Evolutionary conservation across 257 asterid genomes (phyloP), one percentile per base, ranked within the genome.

Genomic region (Solanum ossicruentum): DNA sequence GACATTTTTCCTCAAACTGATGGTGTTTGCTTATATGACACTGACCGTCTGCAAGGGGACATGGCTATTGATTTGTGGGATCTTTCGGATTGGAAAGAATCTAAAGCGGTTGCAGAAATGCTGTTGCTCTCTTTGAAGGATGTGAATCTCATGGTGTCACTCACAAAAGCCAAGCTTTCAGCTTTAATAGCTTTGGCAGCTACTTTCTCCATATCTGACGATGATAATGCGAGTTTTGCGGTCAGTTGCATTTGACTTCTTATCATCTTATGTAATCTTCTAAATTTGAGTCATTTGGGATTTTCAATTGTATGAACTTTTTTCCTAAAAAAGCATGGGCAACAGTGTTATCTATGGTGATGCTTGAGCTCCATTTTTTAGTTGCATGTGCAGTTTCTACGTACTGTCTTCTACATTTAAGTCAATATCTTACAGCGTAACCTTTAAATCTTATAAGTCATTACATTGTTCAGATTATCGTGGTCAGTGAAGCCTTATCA

Each of bases 31-130:
- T 85, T 90, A 72, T 94, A 92, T 89, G 97, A 97, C 87, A 80
- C 89, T 77, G 87, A 77, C 84, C 92, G 92, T 82, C 91, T 97
- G 61, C 89, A 87, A 83, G 90, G 92, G 52, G 98, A 94, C 87
- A 81, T 94, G 83, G 99, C 97, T 60, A 83, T 94, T 39, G 96
- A 93, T 83, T 88, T 91, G 88, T 95, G 99, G 98, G 97, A 90
- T 85, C 88, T 91, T 84, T 87, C 90, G 60, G 89, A 91, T 10
- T 91, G 97, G 98, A 93, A 86, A 90, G 91, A 88, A 71, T 90
- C 95, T 82, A 93, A 92, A 89, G 91, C 82, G 41, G 88, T 94
- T 85, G 97, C 93, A 61, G 97, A 94, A 87, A 88, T 87, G 80
- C 85, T 94, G 94, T 87, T 95, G 88, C 88, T 83, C 83, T 92